Evolutionary conservation across 768 basidiomycete genomes (phyloP).

Genomic region (Sarcodon sp.): DNA sequence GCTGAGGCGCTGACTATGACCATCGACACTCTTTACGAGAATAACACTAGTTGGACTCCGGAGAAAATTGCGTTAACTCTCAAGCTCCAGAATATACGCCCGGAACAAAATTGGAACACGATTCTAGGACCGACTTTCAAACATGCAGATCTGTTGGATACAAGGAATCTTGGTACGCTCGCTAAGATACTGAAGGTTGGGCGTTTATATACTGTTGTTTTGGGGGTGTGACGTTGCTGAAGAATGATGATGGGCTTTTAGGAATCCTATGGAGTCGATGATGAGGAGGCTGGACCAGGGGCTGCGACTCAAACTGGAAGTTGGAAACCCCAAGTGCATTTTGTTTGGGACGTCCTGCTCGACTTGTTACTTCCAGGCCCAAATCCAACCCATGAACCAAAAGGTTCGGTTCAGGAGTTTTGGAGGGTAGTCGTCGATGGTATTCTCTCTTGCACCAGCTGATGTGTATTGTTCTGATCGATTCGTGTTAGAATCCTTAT

Average conservation of each 20-base stretch:
- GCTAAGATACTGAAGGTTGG: constrained; percentile 72
- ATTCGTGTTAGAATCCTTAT: constrained; percentile 58
- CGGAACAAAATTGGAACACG: constrained; percentile 54
- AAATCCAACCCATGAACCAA: constrained; percentile 20
- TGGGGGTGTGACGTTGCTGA: not conserved
- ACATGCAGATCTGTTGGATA: constrained; percentile 50
- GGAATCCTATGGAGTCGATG: constrained; percentile 33
- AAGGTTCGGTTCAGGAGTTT: constrained; percentile 79
- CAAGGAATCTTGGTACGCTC: constrained; percentile 59
- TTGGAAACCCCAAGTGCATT: constrained; percentile 90
- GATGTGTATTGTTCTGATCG: constrained; percentile 3
- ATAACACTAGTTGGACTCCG: constrained; percentile 57
- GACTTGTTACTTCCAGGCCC: constrained; percentile 53
- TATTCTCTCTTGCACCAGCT: constrained; percentile 19
- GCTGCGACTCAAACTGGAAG: constrained; percentile 25
- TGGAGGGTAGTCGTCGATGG: constrained; percentile 88
- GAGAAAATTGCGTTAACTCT: constrained; percentile 81
- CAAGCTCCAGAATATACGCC: constrained; percentile 48
- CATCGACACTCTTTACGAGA: constrained; percentile 38
- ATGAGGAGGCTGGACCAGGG: constrained; percentile 20
- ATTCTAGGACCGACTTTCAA: constrained; percentile 68
- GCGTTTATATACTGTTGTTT: constrained; percentile 2
- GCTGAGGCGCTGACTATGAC: constrained; percentile 41
- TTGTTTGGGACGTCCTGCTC: constrained; percentile 79
- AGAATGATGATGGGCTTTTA: constrained; percentile 12